Base-by-base conservation (phyloP, 2,329 filamentous ascomycete genomes). In the Talaromyces sp. region DNA sequence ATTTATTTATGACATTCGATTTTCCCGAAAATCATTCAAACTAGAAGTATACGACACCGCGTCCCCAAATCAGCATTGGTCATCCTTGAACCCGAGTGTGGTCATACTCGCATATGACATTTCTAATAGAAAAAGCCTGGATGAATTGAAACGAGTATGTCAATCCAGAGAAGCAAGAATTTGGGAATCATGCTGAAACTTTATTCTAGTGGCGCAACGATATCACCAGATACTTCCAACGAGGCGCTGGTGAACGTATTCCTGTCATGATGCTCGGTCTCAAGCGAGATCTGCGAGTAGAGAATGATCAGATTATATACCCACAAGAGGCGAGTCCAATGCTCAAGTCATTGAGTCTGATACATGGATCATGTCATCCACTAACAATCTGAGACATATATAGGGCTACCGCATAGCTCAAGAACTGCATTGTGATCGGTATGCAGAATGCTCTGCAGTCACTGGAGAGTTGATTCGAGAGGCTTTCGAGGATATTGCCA, bases 391-490 rank as follows among this genome's bases (percentile, higher is more conserved):
- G 45, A 22, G 13, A 31, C 37, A 27, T 60, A 43, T 68, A 72
- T 69, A 80, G 82, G 85, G 68, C 76, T 86, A 83, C 78, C 83
- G 71, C 74, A 86, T 85, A 7, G 86, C 86, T 16, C 85, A 87
- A 69, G 83, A 86, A 69, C 83, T 88, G 76, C 78, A 85, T 27
- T 86, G 83, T 72, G 86, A 89, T 77, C 78, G 81, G 41, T 89
- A 89, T 74, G 86, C 85, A 3, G 86, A 89, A 71, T 89, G 86
- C 68, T 87, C 85, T 67, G 86, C 86, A 47, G 43, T 84, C 45
- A 88, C 86, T 6, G 86, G 86, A 3, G 84, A 88, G 74, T 75
- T 89, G 45, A 84, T 87, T 68, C 77, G 78, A 37, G 83, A 88
- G 73, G 85, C 86, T 0, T 81, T 88, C 65, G 86, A 89, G 70